Evolutionary conservation across 768 basidiomycete species (phyloP).

Genomic region (Amanita muscaria): DNA sequence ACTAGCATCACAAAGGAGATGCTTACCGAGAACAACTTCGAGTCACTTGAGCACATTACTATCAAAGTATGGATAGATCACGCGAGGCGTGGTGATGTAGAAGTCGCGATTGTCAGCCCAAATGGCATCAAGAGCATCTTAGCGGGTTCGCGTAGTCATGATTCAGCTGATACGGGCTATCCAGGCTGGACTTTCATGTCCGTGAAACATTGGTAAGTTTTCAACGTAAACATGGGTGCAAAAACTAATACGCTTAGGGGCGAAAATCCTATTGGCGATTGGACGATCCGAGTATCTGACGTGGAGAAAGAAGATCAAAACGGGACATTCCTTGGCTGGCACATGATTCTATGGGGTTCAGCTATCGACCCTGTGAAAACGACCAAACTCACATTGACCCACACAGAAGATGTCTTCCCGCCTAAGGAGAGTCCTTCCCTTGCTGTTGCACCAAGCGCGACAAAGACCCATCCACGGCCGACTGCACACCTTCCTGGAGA

Average conservation of each 20-base stretch:
- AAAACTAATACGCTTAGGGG: constrained; percentile 50
- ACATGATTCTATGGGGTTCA: constrained; percentile 88
- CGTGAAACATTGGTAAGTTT: constrained; percentile 88
- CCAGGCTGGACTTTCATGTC: constrained; percentile 99
- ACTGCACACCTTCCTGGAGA: constrained; percentile 84
- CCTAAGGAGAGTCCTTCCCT: constrained; percentile 33
- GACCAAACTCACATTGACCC: constrained; percentile 51
- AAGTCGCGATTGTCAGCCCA: constrained; percentile 83
- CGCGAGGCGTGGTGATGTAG: constrained; percentile 78
- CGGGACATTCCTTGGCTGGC: constrained; percentile 82
- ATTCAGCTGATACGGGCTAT: constrained; percentile 60
- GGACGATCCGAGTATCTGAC: constrained; percentile 86
- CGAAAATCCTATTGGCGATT: constrained; percentile 82
- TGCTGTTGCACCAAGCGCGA: constrained; percentile 29
- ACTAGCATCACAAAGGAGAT: constrained; percentile 60
- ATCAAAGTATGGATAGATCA: constrained; percentile 93
- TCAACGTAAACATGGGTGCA: constrained; percentile 2
- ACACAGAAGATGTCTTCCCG: constrained; percentile 40
- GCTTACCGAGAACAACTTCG: constrained; percentile 70
- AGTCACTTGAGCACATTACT: constrained; percentile 86
- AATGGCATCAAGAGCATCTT: constrained; percentile 79
- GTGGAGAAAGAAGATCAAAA: constrained; percentile 50
- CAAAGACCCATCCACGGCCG: constrained; percentile 71
- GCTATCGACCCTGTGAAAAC: constrained; percentile 64
- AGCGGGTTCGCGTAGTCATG: constrained; percentile 59